Conservation (phyloP, 306 rosid species). For the Fagus crenata region DNA sequence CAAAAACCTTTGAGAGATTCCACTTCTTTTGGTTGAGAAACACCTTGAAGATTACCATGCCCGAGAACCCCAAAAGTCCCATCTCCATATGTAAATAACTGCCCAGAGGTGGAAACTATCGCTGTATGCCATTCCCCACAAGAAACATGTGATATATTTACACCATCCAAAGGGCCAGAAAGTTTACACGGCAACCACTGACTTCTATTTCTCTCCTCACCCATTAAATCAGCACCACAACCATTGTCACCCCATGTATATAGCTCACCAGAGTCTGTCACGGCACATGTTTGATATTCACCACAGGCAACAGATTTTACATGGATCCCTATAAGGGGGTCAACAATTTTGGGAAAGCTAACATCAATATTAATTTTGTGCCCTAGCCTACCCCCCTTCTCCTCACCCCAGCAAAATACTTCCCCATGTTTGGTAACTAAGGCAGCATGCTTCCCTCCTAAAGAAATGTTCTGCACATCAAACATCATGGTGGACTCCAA, state of each 20-base stretch:
- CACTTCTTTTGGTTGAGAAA: constrained; percentile 71
- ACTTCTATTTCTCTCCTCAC: constrained; percentile 42
- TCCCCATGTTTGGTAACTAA: constrained; percentile 81
- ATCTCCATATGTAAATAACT: constrained; percentile 76
- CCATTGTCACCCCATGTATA: constrained; percentile 74
- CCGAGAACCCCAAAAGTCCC: constrained; percentile 91
- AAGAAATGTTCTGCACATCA: constrained; percentile 61
- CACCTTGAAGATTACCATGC: constrained; percentile 58
- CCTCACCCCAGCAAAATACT: constrained; percentile 87
- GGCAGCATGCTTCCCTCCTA: constrained; percentile 85
- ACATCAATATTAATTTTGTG: constrained; percentile 60
- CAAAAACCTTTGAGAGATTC: constrained; percentile 60
- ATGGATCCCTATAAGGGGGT: constrained; percentile 52
- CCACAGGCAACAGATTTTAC: constrained; percentile 63
- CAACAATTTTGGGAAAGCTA: constrained; percentile 65
- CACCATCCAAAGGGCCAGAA: constrained; percentile 55
- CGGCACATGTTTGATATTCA: constrained; percentile 78
- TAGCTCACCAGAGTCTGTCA: constrained; percentile 65
- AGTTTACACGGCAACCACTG: constrained; percentile 71
- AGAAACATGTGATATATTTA: constrained; percentile 50
- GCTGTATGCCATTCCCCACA: constrained; percentile 97
- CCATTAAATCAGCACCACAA: constrained; percentile 41
- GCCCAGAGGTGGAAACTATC: constrained; percentile 60
- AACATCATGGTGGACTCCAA: constrained; percentile 66
- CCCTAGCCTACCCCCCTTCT: constrained; percentile 69